Conservation (phyloP, 116 monocot species). For the Dioscorea cayenensis region DNA sequence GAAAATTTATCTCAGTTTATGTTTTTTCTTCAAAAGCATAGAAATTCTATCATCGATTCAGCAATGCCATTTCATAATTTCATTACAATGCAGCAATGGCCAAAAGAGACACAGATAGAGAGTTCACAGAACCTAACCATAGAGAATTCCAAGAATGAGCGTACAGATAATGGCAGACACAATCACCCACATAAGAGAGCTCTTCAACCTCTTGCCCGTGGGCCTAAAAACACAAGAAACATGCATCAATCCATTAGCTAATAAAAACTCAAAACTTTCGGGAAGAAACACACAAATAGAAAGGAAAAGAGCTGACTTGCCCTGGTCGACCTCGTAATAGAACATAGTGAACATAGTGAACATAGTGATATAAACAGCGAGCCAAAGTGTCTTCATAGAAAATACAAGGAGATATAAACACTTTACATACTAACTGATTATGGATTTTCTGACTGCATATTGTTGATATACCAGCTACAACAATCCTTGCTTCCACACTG, state of each 20-base stretch:
- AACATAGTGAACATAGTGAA: conserved; percentile 99
- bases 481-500: conserved; percentile 76
- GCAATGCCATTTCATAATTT: no score
- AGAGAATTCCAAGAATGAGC: conserved; percentile 78
- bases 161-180: conserved; percentile 59
- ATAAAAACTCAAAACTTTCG: neutral
- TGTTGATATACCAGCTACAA: conserved; percentile 83
- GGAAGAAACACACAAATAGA: neutral
- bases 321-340: conserved; percentile 97
- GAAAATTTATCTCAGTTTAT: no score
- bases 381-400: conserved; percentile 79
- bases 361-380: conserved; percentile 68
- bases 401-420: neutral
- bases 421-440: conserved; percentile 95
- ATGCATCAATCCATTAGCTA: neutral
- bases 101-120: no score
- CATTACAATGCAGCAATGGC: no score
- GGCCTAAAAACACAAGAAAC: conserved; percentile 32
- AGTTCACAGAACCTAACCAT: conserved; percentile 28
- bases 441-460: conserved; percentile 99
- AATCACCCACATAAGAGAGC: conserved; percentile 60
- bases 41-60: no score
- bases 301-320: conserved; percentile 36
- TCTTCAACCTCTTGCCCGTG: conserved; percentile 62
- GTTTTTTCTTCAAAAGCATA: no score